These are phyloP conservation scores for Lentinula sp. DNA, from an alignment of 768 basidiomycete genomes.

Conservation along the genomic window DNA sequence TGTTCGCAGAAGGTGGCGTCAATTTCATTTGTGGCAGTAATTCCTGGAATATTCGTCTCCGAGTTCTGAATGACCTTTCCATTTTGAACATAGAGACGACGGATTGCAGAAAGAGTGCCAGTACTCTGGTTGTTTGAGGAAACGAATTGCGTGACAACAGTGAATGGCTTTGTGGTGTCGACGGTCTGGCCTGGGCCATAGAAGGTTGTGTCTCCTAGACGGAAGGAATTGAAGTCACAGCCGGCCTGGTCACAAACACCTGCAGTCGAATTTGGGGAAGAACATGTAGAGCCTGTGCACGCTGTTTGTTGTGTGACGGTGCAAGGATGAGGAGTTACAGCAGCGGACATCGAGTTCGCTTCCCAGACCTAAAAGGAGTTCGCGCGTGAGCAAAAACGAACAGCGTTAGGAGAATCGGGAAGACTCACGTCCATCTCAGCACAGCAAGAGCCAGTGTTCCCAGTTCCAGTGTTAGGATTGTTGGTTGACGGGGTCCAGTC, in stretches of 20 bases:
- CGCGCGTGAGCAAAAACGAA: neutral
- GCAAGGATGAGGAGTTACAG: conserved; percentile 37
- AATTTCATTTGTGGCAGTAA: conserved; percentile 26
- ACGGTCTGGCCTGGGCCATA: conserved; percentile 32
- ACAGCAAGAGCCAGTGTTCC: conserved; percentile 30
- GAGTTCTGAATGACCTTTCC: conserved; percentile 35
- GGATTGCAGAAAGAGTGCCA: conserved; percentile 33
- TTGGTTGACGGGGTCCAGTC: conserved; percentile 22
- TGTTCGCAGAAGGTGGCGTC: conserved; percentile 31
- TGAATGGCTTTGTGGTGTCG: conserved; percentile 33
- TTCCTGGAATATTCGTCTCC: conserved; percentile 27
- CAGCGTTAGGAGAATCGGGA: no score
- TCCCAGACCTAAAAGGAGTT: conserved; percentile 22
- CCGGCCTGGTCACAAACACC: conserved; percentile 37
- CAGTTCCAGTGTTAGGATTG: conserved; percentile 31
- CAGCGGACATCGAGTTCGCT: conserved; percentile 31
- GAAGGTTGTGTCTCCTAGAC: conserved; percentile 35
- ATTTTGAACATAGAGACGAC: conserved; percentile 37
- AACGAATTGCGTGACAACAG: conserved; percentile 39
- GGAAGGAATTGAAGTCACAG: conserved; percentile 44
- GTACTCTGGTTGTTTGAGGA: conserved; percentile 29
- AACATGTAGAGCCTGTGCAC: conserved; percentile 28
- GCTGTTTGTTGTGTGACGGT: conserved; percentile 25
- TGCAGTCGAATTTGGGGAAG: conserved; percentile 17
- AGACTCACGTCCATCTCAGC: conserved; percentile 27